Conservation (phyloP, 108 stramenopile genomes). For the Skeletonema costatum region DNA sequence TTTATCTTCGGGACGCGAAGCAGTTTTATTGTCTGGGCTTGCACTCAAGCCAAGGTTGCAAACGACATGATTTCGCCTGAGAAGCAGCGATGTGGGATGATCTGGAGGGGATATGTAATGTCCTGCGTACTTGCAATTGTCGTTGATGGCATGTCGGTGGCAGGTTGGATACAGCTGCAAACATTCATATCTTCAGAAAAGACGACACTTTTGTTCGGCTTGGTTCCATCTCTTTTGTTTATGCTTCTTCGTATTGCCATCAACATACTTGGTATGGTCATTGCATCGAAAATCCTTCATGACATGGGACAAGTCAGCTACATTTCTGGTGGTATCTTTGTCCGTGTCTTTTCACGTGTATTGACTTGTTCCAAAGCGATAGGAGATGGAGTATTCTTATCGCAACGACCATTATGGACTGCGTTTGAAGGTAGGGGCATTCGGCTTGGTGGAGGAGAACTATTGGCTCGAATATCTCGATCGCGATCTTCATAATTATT, state of each 20-base stretch:
- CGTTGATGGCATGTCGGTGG: conserved; percentile 64
- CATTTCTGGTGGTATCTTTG: conserved; percentile 30
- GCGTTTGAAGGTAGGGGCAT: conserved; percentile 47
- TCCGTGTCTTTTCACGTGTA: conserved; percentile 24
- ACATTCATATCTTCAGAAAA: conserved; percentile 13
- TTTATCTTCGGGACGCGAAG: conserved; percentile 39
- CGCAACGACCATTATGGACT: conserved; percentile 33
- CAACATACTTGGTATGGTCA: conserved; percentile 27
- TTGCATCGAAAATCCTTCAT: conserved; percentile 40
- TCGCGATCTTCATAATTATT: neutral
- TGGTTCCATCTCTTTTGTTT: conserved; percentile 23
- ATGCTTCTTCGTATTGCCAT: conserved; percentile 23
- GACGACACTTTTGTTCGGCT: neutral
- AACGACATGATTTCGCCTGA: conserved; percentile 34
- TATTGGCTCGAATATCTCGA: neutral
- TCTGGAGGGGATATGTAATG: conserved; percentile 58
- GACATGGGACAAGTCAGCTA: conserved; percentile 36
- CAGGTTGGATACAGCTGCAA: conserved; percentile 49
- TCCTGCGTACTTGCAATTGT: conserved; percentile 34
- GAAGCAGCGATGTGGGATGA: conserved; percentile 41
- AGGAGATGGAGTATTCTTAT: conserved; percentile 32
- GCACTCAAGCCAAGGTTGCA: conserved; percentile 21
- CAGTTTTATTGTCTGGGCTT: conserved; percentile 32
- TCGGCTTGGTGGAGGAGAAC: conserved; percentile 28
- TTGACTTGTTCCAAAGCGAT: conserved; percentile 21